These are phyloP conservation scores for Orbilia javanica DNA, from an alignment of 2,329 filamentous ascomycete genomes.

Conservation along the genomic window DNA sequence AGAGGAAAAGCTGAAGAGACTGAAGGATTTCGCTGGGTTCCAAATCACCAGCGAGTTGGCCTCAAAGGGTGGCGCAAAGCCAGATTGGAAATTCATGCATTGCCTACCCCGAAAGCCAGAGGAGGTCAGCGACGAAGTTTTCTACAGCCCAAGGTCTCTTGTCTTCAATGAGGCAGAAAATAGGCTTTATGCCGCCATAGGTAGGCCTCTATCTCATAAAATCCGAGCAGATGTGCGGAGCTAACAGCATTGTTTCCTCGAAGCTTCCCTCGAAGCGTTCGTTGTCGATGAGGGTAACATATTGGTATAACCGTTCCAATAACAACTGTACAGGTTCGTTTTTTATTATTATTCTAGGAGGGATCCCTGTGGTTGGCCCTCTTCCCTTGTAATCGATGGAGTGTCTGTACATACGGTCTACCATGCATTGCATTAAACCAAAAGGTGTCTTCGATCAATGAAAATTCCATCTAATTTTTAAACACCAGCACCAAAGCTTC, in stretches of 20 bases:
- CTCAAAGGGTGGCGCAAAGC: conserved; percentile 84
- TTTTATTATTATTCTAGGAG: neutral
- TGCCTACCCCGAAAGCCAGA: conserved; percentile 91
- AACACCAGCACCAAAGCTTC: neutral
- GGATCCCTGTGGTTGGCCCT: too few species aligned
- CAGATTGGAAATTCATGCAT: conserved; percentile 98
- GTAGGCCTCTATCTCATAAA: conserved; percentile 64
- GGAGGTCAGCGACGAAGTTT: conserved; percentile 94
- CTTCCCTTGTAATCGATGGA: neutral
- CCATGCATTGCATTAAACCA: neutral
- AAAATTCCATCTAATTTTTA: neutral
- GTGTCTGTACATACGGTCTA: neutral
- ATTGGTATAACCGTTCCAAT: neutral
- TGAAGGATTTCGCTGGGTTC: conserved; percentile 87
- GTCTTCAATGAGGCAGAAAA: conserved; percentile 97
- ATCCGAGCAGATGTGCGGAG: neutral
- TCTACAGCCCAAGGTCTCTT: conserved; percentile 85
- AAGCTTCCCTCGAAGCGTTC: conserved; percentile 83
- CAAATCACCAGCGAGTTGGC: conserved; percentile 91
- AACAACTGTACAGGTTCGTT: too few species aligned
- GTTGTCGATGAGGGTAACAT: conserved; percentile 94
- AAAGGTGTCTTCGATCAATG: neutral
- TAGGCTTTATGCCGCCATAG: conserved; percentile 86
- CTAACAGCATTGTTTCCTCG: conserved; percentile 3
- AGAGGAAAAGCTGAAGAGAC: conserved; percentile 79